phyloP scores from a whole-genome alignment of 495 filamentous ascomycete species.

The Hypomontagnella submonticulosa region DNA sequence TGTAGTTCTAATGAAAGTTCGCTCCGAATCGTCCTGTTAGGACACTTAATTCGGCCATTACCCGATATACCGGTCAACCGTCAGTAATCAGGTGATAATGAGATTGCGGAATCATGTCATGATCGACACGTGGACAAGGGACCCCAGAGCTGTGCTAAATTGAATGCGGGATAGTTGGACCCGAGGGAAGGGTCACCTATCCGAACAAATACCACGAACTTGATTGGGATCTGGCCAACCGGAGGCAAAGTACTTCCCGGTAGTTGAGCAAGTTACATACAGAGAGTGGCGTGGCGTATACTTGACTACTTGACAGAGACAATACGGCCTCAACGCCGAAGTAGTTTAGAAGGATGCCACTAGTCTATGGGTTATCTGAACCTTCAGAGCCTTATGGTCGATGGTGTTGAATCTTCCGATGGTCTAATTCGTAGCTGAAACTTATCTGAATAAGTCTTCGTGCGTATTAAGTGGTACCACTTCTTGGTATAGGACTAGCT shows the following conservation, averaged over 20 bases:
- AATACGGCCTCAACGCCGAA: too few species aligned
- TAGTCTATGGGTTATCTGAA: too few species aligned
- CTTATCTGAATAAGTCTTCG: too few species aligned
- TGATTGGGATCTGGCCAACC: constrained; percentile 14
- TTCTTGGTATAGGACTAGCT: too few species aligned
- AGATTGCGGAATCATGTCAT: constrained; percentile 38
- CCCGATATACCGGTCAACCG: constrained; percentile 28
- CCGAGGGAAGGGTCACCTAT: constrained; percentile 17
- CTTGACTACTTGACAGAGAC: not conserved
- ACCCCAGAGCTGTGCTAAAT: constrained; percentile 30
- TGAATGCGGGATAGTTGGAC: constrained; percentile 34
- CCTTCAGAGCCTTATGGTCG: too few species aligned
- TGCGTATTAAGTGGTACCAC: too few species aligned
- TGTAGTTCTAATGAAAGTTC: constrained; percentile 32
- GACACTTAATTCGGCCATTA: constrained; percentile 40
- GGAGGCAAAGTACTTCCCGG: constrained; percentile 5
- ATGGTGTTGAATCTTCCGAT: too few species aligned
- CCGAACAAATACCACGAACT: constrained; percentile 12
- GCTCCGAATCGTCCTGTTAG: constrained; percentile 32
- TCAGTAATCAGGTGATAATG: constrained; percentile 33
- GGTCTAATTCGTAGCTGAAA: too few species aligned
- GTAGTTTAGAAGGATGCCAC: too few species aligned
- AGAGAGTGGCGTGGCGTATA: constrained; percentile 5
- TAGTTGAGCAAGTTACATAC: constrained; percentile 14
- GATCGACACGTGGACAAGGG: constrained; percentile 36